Conservation (phyloP, 2,329 filamentous ascomycete genomes). For the Cytospora piceicola region DNA sequence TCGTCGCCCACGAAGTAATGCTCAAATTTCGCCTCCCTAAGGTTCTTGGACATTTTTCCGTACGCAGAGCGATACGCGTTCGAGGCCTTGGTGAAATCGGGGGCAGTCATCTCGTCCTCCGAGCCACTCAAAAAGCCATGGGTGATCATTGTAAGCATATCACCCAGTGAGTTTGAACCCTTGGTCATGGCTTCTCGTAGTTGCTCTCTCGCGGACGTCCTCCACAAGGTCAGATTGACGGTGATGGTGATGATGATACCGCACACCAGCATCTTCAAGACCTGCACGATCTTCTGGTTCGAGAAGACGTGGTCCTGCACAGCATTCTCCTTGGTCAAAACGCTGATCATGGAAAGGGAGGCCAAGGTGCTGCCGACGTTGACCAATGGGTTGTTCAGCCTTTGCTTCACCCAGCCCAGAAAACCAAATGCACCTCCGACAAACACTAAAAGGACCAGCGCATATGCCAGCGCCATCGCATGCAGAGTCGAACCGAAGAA, state of each 20-base stretch:
- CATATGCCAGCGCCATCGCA: slow-evolving; percentile 73
- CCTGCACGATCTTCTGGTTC: slow-evolving; percentile 78
- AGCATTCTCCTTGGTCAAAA: slow-evolving; percentile 88
- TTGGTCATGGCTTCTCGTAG: slow-evolving; percentile 75
- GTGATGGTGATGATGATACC: slow-evolving; percentile 72
- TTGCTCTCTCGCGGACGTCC: slow-evolving; percentile 73
- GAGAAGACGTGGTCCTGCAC: slow-evolving; percentile 83
- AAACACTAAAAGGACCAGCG: slow-evolving; percentile 79
- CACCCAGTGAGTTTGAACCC: slow-evolving; percentile 74
- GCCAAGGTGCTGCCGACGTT: slow-evolving; percentile 85
- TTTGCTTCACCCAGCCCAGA: slow-evolving; percentile 85
- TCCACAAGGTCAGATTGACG: slow-evolving; percentile 78
- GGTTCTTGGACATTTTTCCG: slow-evolving; percentile 71
- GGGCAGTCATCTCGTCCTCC: slow-evolving; percentile 73
- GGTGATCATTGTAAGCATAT: slow-evolving; percentile 81
- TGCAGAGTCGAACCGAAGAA: slow-evolving; percentile 72
- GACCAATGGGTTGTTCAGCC: slow-evolving; percentile 75
- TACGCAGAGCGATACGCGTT: slow-evolving; percentile 69
- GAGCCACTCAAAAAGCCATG: slow-evolving; percentile 81
- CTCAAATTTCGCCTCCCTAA: slow-evolving; percentile 87
- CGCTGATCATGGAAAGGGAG: slow-evolving; percentile 85
- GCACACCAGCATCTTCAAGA: slow-evolving; percentile 82
- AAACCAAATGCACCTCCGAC: slow-evolving; percentile 86
- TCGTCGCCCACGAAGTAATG: slow-evolving; percentile 83
- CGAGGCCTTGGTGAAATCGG: slow-evolving; percentile 65